Percentiles rank a stretch among this genome's conserved stretches.
Conservation (phyloP, 345 rosid genomes). For the Citrus medica region DNA sequence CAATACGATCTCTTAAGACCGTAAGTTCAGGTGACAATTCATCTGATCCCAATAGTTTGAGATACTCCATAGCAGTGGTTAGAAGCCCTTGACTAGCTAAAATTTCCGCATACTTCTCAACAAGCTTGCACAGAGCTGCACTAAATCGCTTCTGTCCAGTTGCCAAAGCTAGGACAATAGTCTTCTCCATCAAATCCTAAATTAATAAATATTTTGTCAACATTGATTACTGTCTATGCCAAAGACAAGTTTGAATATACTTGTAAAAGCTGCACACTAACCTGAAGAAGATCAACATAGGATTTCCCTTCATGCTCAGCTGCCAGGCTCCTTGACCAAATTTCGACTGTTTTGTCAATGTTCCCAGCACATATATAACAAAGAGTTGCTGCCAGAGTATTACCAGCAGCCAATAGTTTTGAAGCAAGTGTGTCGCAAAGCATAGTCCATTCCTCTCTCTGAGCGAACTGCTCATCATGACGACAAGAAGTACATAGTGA, state of each 20-base stretch:
- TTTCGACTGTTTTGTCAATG: conserved; percentile 96
- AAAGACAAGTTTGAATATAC: conserved; percentile 2
- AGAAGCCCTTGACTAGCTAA: conserved; percentile 94
- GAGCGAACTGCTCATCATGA: conserved; percentile 71
- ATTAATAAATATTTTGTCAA: conserved; percentile 21
- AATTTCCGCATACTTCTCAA: conserved; percentile 96
- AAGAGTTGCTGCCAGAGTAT: conserved; percentile 86
- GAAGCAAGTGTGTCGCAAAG: conserved; percentile 87
- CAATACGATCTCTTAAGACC: conserved; percentile 79
- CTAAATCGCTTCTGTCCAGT: conserved; percentile 90
- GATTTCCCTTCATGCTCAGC: conserved; percentile 65
- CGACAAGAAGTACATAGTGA: conserved; percentile 7
- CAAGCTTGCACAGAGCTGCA: conserved; percentile 87
- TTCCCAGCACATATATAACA: conserved; percentile 97
- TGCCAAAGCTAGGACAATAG: conserved; percentile 93
- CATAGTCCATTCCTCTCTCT: conserved; percentile 78
- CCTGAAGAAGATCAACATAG: conserved; percentile 93
- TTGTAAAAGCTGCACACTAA: conserved; percentile 31
- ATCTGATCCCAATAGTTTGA: conserved; percentile 87
- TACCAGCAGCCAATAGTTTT: conserved; percentile 70
- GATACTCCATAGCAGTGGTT: conserved; percentile 82
- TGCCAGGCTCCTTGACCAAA: conserved; percentile 87
- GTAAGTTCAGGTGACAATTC: conserved; percentile 84
- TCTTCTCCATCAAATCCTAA: conserved; percentile 99
- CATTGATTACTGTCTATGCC: background rate